Evolutionary conservation across 441 rosid species (phyloP), one percentile per base, ranked within the genome.

Genomic region (Raphanus hybrid): DNA sequence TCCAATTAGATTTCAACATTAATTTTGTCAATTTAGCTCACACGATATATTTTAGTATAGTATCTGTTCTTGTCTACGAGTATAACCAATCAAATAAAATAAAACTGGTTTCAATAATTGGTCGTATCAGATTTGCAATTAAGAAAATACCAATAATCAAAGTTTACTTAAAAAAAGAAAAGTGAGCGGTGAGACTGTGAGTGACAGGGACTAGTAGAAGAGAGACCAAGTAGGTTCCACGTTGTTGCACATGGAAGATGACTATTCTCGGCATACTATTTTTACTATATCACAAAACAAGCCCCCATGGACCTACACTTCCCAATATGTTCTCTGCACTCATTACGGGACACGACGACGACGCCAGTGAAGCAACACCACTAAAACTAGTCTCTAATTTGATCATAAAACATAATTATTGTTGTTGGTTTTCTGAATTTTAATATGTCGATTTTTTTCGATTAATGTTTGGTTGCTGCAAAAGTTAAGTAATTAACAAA

Each of bases 201-300:
- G 69, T 45, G 87, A 83, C 52, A 75, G 75, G 60, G 85, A 81
- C 77, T n/a, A 71, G 16, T 63, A 50, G 39, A 18, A 20, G 50
- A 65, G 67, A 62, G 72, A 32, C 6, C n/a, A 65, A 0, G 5
- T 67, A 81, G 87, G 85, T 70, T 86, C 89, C 82, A 85, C 75
- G 82, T 81, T 73, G 48, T 68, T 74, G 88, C 93, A 91, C 90
- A 87, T 89, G 93, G 86, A 18, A 70, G 35, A 48, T 76, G 88
- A 85, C 90, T 71, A 48, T 74, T 68, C 34, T 84, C 50, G 73
- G 87, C 85, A 79, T 81, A 50, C 59, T 15, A 67, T 27, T 70
- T 75, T 6, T 70, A 61, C 5, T 66, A 59, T 63, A 73, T 50
- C 58, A 75, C 81, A 79, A 80, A 77, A 29, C 48, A 9, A 59